phyloP scores from a whole-genome alignment of 805 yeast species.

The Candida fluviatilis region DNA sequence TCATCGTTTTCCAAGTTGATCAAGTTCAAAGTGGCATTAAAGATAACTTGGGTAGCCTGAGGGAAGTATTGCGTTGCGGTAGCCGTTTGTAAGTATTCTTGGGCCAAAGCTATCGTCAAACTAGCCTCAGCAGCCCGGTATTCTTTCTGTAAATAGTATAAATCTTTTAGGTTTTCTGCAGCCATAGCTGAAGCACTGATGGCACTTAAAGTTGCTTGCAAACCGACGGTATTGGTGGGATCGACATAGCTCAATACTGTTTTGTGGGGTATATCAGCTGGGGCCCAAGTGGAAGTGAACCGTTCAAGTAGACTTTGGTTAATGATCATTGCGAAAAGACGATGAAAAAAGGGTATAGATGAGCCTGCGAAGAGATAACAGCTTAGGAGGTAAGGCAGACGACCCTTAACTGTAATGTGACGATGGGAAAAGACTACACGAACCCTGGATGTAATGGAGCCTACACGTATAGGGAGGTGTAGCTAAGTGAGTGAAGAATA shows the following conservation, averaged over 20 bases:
- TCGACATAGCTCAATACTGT: conserved; percentile 20
- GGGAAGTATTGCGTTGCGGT: conserved; percentile 19
- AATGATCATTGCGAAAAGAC: not conserved
- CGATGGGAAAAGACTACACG: too few species aligned
- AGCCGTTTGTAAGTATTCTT: conserved; percentile 29
- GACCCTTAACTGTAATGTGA: too few species aligned
- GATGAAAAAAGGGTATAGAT: too few species aligned
- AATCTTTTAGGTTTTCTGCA: conserved; percentile 15
- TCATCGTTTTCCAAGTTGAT: conserved; percentile 10
- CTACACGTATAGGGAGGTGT: too few species aligned
- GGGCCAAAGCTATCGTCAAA: conserved; percentile 22
- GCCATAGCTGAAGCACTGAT: conserved; percentile 13
- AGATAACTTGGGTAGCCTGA: conserved; percentile 15
- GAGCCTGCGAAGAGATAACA: too few species aligned
- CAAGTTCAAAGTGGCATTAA: conserved; percentile 17
- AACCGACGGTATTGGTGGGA: conserved; percentile 19
- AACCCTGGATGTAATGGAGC: too few species aligned
- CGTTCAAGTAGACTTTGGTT: not conserved
- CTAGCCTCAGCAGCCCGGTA: conserved; percentile 32
- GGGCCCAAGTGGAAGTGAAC: conserved; percentile 9
- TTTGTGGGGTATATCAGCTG: conserved; percentile 16
- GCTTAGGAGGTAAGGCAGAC: too few species aligned
- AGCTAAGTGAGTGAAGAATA: too few species aligned
- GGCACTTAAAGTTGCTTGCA: conserved; percentile 9
- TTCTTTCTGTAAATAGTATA: conserved; percentile 15